phyloP scores from a whole-genome alignment of 2,329 filamentous ascomycete genomes.

The Aspergillus brasiliensis region DNA sequence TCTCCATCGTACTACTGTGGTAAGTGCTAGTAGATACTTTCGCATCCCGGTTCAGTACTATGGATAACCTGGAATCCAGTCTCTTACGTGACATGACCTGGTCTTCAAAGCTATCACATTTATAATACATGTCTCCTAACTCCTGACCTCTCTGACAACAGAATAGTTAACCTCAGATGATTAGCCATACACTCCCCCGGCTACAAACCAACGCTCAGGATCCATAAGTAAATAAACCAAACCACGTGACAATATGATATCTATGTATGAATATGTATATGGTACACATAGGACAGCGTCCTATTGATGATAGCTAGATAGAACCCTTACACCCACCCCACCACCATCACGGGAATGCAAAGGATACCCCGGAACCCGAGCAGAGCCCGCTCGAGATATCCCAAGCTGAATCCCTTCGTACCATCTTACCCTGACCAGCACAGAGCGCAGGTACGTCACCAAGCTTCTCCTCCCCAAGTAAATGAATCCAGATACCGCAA shows the following conservation, averaged over 20 bases:
- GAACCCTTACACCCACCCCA: background rate
- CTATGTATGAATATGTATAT: slow-evolving; percentile 15
- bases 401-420: background rate
- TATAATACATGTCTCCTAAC: too few species aligned
- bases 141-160: too few species aligned
- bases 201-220: background rate
- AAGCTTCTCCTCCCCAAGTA: background rate
- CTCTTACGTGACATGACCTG: too few species aligned
- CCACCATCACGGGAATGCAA: background rate
- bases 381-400: background rate
- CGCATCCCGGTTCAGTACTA: too few species aligned
- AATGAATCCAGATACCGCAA: background rate
- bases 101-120: too few species aligned
- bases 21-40: too few species aligned
- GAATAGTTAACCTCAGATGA: too few species aligned
- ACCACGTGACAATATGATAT: slow-evolving; percentile 3
- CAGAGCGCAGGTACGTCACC: background rate
- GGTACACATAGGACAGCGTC: slow-evolving; percentile 14
- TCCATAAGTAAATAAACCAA: background rate
- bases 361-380: background rate
- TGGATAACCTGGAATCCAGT: too few species aligned
- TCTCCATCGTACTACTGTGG: too few species aligned
- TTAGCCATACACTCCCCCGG: background rate
- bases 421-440: too few species aligned
- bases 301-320: background rate